Conservation (phyloP, 805 yeast genomes). For the Candida schatavii region DNA sequence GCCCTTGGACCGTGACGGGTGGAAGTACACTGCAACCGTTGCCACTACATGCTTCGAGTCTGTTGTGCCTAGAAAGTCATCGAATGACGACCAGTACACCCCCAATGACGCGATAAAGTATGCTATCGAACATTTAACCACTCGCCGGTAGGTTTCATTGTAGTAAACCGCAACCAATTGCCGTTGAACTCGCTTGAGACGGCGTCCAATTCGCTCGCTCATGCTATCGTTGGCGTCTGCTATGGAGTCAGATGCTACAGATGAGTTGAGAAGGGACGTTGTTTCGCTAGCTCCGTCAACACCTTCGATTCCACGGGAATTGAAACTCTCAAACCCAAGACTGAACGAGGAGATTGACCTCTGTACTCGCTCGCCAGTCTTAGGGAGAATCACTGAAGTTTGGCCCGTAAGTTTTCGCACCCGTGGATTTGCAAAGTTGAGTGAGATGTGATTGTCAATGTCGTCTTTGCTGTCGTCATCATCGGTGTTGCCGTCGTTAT, state of each 20-base stretch:
- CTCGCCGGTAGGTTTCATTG: constrained; percentile 24
- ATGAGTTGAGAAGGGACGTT: constrained; percentile 14
- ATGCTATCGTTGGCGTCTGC: neutral
- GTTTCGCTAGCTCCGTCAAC: constrained; percentile 13
- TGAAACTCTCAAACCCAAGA: constrained; percentile 21
- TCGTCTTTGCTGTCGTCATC: neutral
- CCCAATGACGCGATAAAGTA: constrained; percentile 71
- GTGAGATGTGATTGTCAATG: neutral
- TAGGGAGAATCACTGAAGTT: constrained; percentile 38
- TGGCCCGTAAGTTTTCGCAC: constrained; percentile 11
- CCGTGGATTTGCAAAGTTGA: neutral
- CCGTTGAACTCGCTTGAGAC: neutral
- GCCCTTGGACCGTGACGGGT: constrained; percentile 76
- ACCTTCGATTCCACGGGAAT: constrained; percentile 5
- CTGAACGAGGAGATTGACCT: constrained; percentile 29
- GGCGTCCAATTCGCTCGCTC: neutral
- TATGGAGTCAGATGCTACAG: constrained; percentile 8
- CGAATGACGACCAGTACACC: constrained; percentile 55
- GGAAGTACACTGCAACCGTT: constrained; percentile 81
- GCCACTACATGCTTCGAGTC: constrained; percentile 81
- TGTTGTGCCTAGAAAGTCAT: constrained; percentile 54
- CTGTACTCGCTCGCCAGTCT: constrained; percentile 37
- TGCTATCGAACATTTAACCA: constrained; percentile 69
- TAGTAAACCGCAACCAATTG: constrained; percentile 6
- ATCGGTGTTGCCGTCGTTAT: neutral